Evolutionary conservation across 176 grass and related monocot species (phyloP), one percentile per base, ranked within the genome.

Genomic region (Aegilops speltoides): DNA sequence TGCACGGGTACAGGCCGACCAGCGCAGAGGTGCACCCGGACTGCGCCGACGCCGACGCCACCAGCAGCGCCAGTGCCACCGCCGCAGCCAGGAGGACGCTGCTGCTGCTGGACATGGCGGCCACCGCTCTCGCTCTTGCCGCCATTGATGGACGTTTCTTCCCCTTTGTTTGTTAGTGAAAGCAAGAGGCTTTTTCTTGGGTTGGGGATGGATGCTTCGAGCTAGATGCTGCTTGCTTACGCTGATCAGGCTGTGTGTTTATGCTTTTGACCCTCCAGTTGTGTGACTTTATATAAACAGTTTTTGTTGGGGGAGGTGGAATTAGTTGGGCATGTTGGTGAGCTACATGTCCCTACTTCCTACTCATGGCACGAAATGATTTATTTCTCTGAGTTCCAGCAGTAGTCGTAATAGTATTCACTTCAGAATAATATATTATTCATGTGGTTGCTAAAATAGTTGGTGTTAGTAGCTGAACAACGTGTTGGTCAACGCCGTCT

Each of bases 1-100:
- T 79, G 92, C 95, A 97, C 81, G 95, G 93, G 48, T 90, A 93
- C 76, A 97, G 82, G 91, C 89, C 73, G 71, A 97, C 24, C 19
- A 95, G 79, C 50, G 89, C 86, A 1, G 91, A 40, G 31, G 91
- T 85, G 82, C 95, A 97, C 17, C 86, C 85, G 32, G 85, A 87
- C 86, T 97, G 93, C 1, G 90, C 93, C 12, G 86, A 62, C 22
- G 90, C 85, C 14, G 76, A 57, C 1, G 64, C 43, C 26, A 52
- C 84, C 2, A 97, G 81, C 46, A 79, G 20, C 56, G 83, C 37
- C 23, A 45, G 11, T 45, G 28, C 67, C 62, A 28, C 63, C 16
- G 79, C 33, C 2, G 80, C 75, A 20, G 71, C 82, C 67, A 87
- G 22, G 10, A 86, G 10, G 23, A 67, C 2, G 46, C 60, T 37